Evolutionary conservation across 2,329 filamentous ascomycete species (phyloP).

Genomic region (Fusarium floridanum): DNA sequence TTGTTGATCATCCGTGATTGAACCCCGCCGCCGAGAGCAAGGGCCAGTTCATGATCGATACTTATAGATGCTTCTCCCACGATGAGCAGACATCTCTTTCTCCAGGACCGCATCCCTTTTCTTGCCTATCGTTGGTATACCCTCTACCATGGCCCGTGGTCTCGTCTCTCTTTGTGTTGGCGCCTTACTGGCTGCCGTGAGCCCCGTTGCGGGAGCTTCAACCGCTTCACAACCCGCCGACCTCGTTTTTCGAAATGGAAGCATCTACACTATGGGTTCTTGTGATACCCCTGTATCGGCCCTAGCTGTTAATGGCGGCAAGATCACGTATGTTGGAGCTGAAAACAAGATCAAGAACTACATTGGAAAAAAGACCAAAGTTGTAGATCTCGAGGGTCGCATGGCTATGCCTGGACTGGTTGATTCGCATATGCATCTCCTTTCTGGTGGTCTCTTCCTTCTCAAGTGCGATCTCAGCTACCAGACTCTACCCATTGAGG

Average conservation of each 20-base stretch:
- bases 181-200: slow-evolving; percentile 25
- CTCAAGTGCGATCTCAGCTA: slow-evolving; percentile 47
- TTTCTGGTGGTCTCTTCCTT: slow-evolving; percentile 40
- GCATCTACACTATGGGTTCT: slow-evolving; percentile 43
- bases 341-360: slow-evolving; percentile 32
- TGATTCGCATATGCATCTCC: slow-evolving; percentile 47
- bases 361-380: slow-evolving; percentile 43
- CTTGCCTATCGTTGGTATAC: neutral
- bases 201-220: slow-evolving; percentile 1
- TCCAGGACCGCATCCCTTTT: neutral
- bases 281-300: slow-evolving; percentile 28
- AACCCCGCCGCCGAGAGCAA: neutral
- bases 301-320: slow-evolving; percentile 39
- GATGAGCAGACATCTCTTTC: neutral
- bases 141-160: slow-evolving; percentile 30
- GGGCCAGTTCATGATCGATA: neutral
- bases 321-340: slow-evolving; percentile 39
- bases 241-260: slow-evolving; percentile 45
- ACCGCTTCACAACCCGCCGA: slow-evolving; percentile 27
- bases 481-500: slow-evolving; percentile 37
- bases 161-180: slow-evolving; percentile 28
- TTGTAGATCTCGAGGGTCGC: slow-evolving; percentile 44
- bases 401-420: slow-evolving; percentile 49
- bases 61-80: neutral
- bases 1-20: neutral